Base-by-base conservation (phyloP, 257 asterid species). In the Solanum megistacrolobum region DNA sequence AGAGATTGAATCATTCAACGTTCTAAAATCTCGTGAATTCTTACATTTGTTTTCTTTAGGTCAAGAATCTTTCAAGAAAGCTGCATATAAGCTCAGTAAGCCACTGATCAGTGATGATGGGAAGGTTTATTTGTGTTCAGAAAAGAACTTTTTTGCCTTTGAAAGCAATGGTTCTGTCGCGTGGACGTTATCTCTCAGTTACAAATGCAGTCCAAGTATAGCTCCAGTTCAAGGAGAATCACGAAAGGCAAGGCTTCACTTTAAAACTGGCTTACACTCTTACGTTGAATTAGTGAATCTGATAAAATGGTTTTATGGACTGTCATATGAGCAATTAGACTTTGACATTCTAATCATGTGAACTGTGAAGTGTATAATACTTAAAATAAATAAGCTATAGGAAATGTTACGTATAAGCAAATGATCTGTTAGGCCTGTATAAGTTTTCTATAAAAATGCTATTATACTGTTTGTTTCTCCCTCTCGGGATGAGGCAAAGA, bases 31-130 rank as follows among this genome's bases (percentile, higher is more conserved):
- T 31, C 55, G 32, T 55, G 38, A n/a, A 29, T 27, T 78, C 52
- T 13, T 2, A 36, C 20, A 29, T 81, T 32, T 48, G 10, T 75
- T 75, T 91, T 69, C 94, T 46, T 46, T 18, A 94, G 98, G 86
- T 25, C 88, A 90, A 79, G 93, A 90, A 84, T 89, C 92, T 66
- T 89, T 87, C 46, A 88, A 88, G 91, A 88, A 87, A 83, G 46
- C 87, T 35, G 85, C 88, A 29, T 46, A 81, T 38, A 90, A 89
- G 88, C 94, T 96, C 86, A 88, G 83, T 86, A 94, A 92, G 89
- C 96, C 92, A 71, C 88, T 96, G 86, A 87, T 97, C n/a, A 98
- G 98, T 85, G 99, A 96, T 73, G 95, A 96, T 12, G 96, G 98
- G 6, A 85, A 93, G 86, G 89, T 96, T 76, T 95, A 93, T 12